A percentile compares a stretch with the other conserved stretches of the same genome.
Conservation (phyloP, 306 rosid genomes). For the Cucurbita maxima region DNA sequence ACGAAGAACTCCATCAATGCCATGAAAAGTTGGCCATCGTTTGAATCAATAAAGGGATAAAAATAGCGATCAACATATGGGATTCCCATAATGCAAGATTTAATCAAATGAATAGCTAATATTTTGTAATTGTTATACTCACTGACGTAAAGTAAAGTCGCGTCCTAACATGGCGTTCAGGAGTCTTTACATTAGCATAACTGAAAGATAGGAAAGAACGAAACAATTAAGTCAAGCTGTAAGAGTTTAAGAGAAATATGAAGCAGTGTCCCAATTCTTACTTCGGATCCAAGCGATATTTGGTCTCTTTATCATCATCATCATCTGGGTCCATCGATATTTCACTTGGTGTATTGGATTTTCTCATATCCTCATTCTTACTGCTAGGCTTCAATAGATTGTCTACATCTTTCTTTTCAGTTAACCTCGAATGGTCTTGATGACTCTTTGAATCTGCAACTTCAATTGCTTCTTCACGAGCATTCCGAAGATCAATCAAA, state of each 20-base stretch:
- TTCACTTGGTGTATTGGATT: conserved; percentile 30
- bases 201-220: conserved; percentile 24
- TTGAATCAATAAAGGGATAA: neutral
- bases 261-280: conserved; percentile 10
- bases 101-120: neutral
- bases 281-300: conserved; percentile 99
- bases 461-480: conserved; percentile 90
- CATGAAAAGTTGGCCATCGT: neutral
- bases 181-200: conserved; percentile 95
- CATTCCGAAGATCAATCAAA: conserved; percentile 83
- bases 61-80: neutral
- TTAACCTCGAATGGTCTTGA: conserved; percentile 31
- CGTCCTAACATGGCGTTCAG: conserved; percentile 93
- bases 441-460: conserved; percentile 68
- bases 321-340: conserved; percentile 74
- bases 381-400: conserved; percentile 26
- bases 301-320: conserved; percentile 80
- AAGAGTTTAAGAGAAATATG: neutral
- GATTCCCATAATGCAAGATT: neutral
- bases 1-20: neutral
- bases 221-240: neutral
- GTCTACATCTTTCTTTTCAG: conserved; percentile 50
- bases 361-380: conserved; percentile 57
- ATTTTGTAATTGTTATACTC: conserved; percentile 17
- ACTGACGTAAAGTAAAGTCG: conserved; percentile 97